Percentiles rank a stretch among this genome's conserved stretches.
phyloP scores from a whole-genome alignment of 345 rosid genomes.

The Dovyalis caffra region DNA sequence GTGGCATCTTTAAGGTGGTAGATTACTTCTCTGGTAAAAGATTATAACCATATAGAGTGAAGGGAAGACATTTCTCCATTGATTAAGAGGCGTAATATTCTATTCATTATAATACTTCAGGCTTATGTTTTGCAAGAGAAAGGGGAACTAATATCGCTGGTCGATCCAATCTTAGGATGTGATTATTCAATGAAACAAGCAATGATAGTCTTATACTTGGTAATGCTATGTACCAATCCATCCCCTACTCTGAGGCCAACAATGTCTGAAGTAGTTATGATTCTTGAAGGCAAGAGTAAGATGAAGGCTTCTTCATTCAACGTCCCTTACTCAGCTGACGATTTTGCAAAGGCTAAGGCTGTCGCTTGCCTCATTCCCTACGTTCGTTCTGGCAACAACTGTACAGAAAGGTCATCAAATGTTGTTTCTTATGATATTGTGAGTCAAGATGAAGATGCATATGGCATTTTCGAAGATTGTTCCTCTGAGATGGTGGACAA shows the following conservation, averaged over 20 bases:
- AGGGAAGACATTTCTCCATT: too few relatives aligned
- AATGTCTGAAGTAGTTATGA: slow-evolving; percentile 6
- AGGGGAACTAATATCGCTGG: too few relatives aligned
- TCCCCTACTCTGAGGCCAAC: slow-evolving; percentile 11
- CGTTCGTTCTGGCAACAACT: neutral
- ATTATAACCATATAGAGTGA: too few relatives aligned
- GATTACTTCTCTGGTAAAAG: too few relatives aligned
- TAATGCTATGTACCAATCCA: neutral
- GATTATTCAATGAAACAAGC: too few relatives aligned
- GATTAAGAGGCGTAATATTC: too few relatives aligned
- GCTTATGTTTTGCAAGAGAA: too few relatives aligned
- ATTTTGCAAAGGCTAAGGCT: slow-evolving; percentile 1
- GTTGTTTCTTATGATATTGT: neutral
- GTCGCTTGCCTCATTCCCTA: neutral
- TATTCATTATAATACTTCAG: too few relatives aligned
- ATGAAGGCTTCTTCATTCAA: slow-evolving; percentile 2
- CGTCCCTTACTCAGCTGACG: neutral
- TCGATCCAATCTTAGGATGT: too few relatives aligned
- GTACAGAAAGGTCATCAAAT: neutral
- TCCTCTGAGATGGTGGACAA: too few relatives aligned
- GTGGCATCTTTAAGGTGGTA: too few relatives aligned
- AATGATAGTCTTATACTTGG: neutral
- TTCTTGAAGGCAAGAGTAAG: slow-evolving; percentile 1
- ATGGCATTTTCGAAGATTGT: neutral
- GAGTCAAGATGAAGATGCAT: neutral